These are phyloP conservation scores for Aspergillus wentii DNA, from an alignment of 495 filamentous ascomycete species.

Conservation along the genomic window DNA sequence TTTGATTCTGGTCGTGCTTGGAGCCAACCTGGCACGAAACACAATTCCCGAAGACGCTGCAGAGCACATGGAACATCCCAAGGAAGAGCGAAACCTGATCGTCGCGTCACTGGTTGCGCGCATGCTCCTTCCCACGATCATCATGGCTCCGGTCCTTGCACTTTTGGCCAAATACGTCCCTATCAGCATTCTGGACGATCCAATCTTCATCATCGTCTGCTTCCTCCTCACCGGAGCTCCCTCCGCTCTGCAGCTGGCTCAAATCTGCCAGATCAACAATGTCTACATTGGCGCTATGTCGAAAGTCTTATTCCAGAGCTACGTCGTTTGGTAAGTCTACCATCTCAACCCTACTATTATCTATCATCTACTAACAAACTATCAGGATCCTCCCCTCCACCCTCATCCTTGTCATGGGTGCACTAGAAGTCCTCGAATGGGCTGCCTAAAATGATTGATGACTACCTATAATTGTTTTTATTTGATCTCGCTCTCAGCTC, in stretches of 20 bases:
- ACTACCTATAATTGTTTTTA: slow-evolving; percentile 1
- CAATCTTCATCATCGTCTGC: slow-evolving; percentile 96
- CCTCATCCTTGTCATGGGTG: slow-evolving; percentile 81
- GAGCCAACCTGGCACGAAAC: slow-evolving; percentile 82
- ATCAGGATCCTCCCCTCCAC: slow-evolving; percentile 90
- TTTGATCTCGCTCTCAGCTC: slow-evolving; percentile 1
- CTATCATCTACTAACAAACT: slow-evolving; percentile 20
- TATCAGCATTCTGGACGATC: slow-evolving; percentile 92
- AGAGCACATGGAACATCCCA: slow-evolving; percentile 53
- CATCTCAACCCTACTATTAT: background rate
- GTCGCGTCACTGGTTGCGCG: slow-evolving; percentile 80
- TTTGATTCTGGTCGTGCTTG: slow-evolving; percentile 92
- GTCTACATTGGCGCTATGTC: slow-evolving; percentile 94
- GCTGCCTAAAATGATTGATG: slow-evolving; percentile 42
- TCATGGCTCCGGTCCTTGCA: slow-evolving; percentile 92
- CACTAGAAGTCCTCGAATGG: slow-evolving; percentile 93
- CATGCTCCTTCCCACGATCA: slow-evolving; percentile 86
- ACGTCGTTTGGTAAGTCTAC: slow-evolving; percentile 81
- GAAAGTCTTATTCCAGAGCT: slow-evolving; percentile 91
- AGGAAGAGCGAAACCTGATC: slow-evolving; percentile 73
- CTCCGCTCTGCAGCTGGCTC: slow-evolving; percentile 88
- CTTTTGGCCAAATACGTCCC: slow-evolving; percentile 88
- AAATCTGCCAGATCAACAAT: slow-evolving; percentile 97
- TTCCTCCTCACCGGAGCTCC: slow-evolving; percentile 94
- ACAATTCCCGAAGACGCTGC: slow-evolving; percentile 55